Evolutionary conservation across 495 filamentous ascomycete species (phyloP).

Genomic region (Aspergillus leporis): DNA sequence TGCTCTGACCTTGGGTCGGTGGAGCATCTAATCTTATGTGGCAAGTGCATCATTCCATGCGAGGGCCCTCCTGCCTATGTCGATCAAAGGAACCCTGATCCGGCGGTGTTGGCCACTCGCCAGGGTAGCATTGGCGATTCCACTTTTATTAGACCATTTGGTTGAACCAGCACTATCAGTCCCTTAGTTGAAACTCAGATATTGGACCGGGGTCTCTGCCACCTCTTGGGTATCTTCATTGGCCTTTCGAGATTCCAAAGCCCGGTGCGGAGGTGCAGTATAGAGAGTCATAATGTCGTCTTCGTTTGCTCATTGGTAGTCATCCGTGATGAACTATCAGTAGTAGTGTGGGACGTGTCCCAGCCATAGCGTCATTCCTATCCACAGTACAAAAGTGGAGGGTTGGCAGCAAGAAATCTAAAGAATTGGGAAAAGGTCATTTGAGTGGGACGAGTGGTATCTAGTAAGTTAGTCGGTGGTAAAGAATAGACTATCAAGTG

Average conservation of each 20-base stretch:
- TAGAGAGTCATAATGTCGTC: constrained; percentile 16
- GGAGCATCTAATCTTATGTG: constrained; percentile 21
- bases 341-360: constrained; percentile 13
- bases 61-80: constrained; percentile 11
- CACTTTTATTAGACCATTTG: constrained; percentile 13
- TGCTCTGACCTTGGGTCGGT: constrained; percentile 11
- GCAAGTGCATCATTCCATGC: constrained; percentile 19
- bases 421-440: background rate
- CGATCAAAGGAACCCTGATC: constrained; percentile 15
- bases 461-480: background rate
- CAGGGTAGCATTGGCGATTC: constrained; percentile 7
- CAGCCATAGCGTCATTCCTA: constrained; percentile 9
- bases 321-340: background rate
- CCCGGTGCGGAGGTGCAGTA: constrained; percentile 19
- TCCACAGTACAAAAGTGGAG: background rate
- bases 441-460: background rate
- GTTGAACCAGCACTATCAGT: constrained; percentile 14
- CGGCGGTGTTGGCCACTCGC: constrained; percentile 16
- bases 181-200: constrained; percentile 5
- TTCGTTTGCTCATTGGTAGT: constrained; percentile 23
- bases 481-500: background rate
- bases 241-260: constrained; percentile 18
- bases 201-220: constrained; percentile 11
- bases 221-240: constrained; percentile 15
- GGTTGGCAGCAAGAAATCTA: background rate